Base-by-base conservation (phyloP, 169 alveolate genomes). In the Cryptosporidium sp. region DNA sequence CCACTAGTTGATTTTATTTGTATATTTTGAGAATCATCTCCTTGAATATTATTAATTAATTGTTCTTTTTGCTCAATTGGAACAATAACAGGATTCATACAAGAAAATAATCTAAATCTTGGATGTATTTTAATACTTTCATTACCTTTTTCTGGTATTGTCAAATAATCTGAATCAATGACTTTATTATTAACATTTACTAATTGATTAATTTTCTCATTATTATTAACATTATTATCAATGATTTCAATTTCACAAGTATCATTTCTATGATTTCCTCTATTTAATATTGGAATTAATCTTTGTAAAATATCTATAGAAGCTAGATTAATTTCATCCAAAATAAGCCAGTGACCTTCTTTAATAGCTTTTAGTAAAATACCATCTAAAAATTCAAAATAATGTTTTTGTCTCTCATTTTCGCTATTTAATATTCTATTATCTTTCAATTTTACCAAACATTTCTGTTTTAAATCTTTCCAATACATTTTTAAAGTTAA, bases 271-370 rank as follows among this genome's bases (percentile, higher is more conserved):
- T 65, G 60, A 9, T 89, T 70, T 61, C 87, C 87, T 67, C 94
- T 93, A 87, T 91, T 94, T 51, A 95, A 92, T 75, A 95, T 92
- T 39, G 97, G 96, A 85, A 94, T 93, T 26, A 98, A 91, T 85
- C 99, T 96, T 92, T 98, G 98, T 85, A 99, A 91, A 21, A 98
- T 93, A 85, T 98, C 99, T 23, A 97, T 97, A 33, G 99, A 98
- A 4, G 99, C 99, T 75, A 99, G 93, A 85, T 99, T 99, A 44
- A 99, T 96, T 94, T 99, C 99, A 94, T 99, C 99, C 26, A 99
- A 94, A 61, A 98, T 94, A n/a, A 99, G 94, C 99, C 99, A 99
- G 44, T 97, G 97, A 26, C 99, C 99, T 53, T 97, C 97, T 45
- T 97, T 96, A 85, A 99, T 96, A 3, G 99, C 98, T 85, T 97